Evolutionary conservation across 202 grass and related monocot species (phyloP).

Genomic region (Hordeum pubiflorum): DNA sequence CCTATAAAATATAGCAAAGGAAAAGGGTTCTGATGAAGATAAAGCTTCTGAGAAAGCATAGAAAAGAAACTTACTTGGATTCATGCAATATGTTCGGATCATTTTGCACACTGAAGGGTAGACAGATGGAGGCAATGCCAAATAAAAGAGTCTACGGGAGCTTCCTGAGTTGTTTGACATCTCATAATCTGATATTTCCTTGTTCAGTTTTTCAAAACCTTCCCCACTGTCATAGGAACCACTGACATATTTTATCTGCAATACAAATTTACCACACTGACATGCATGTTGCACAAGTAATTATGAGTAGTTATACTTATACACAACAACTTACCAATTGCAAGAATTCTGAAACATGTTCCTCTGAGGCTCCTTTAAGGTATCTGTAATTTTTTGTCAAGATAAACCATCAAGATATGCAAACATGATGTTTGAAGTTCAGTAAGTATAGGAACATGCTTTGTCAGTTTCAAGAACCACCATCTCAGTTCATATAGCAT

Average conservation of each 20-base stretch:
- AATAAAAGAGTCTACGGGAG: constrained; percentile 92
- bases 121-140: constrained; percentile 97
- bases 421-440: not conserved
- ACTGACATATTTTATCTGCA: constrained; percentile 98
- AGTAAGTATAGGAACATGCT: not conserved
- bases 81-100: constrained; percentile 90
- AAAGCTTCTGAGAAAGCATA: constrained; percentile 6
- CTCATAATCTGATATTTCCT: constrained; percentile 75
- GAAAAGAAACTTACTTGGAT: constrained; percentile 51
- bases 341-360: constrained; percentile 69
- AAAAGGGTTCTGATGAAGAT: not conserved
- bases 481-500: not conserved
- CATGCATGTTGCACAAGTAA: not conserved
- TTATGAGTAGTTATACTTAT: constrained; percentile 16
- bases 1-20: not conserved
- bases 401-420: constrained; percentile 17
- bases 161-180: constrained; percentile 57
- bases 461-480: constrained; percentile 1
- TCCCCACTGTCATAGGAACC: constrained; percentile 80
- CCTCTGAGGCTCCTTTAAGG: constrained; percentile 61
- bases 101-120: constrained; percentile 99
- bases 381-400: constrained; percentile 45
- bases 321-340: constrained; percentile 54
- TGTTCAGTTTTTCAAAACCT: constrained; percentile 79
- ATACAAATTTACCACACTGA: constrained; percentile 29